Evolutionary conservation across 345 rosid genomes (phyloP).

Genomic region (Gossypium arboreum): DNA sequence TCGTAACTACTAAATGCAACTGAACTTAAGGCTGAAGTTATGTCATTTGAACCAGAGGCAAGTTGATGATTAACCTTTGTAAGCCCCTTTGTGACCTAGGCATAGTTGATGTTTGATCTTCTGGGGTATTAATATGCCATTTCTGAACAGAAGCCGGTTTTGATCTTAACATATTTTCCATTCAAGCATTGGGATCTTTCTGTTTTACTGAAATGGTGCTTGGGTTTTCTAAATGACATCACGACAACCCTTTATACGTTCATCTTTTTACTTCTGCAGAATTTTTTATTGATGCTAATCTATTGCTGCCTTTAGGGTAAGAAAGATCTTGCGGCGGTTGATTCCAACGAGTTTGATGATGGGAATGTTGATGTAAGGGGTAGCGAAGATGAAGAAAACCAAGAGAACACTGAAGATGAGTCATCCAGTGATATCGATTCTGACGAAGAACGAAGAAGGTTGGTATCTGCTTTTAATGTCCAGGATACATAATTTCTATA

Average conservation of each 20-base stretch:
- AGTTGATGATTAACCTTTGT: not conserved
- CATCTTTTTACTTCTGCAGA: not conserved
- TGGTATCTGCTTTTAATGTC: not conserved
- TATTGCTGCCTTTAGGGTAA: constrained; percentile 52
- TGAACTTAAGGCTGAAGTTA: not conserved
- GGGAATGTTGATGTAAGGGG: constrained; percentile 34
- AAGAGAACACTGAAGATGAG: constrained; percentile 33
- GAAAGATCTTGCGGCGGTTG: constrained; percentile 75
- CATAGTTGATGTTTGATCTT: not conserved
- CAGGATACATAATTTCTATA: constrained; percentile 6
- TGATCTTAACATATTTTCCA: not conserved
- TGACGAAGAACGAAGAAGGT: constrained; percentile 81
- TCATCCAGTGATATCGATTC: constrained; percentile 67
- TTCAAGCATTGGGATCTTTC: not conserved
- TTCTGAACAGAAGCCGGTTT: too few species aligned
- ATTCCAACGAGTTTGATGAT: constrained; percentile 51
- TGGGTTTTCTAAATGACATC: not conserved
- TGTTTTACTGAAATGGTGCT: not conserved
- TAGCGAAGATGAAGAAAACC: constrained; percentile 51
- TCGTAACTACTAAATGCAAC: not conserved
- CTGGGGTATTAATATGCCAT: not conserved
- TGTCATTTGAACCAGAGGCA: not conserved
- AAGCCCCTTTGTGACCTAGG: not conserved
- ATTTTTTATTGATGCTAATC: constrained; percentile 6
- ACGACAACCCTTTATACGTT: not conserved